phyloP scores from a whole-genome alignment of 495 filamentous ascomycete genomes.

The Lasiosphaeria miniovina region DNA sequence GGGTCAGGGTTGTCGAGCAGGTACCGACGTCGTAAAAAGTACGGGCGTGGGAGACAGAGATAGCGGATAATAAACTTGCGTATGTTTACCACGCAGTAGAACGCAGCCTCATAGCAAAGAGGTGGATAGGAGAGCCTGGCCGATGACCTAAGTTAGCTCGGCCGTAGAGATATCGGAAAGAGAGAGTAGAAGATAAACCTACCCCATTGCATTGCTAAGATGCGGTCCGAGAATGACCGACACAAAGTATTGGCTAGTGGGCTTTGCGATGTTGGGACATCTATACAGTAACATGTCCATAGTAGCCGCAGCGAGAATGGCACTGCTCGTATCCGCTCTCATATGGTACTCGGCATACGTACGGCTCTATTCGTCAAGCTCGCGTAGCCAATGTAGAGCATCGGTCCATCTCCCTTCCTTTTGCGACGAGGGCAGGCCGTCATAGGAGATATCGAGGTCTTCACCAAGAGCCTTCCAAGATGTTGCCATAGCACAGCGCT shows the following conservation, averaged over 20 bases:
- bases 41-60: slow-evolving; percentile 1
- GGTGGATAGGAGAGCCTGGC: neutral
- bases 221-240: neutral
- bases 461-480: slow-evolving; percentile 2
- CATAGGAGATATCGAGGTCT: neutral
- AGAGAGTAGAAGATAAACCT: neutral
- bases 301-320: neutral
- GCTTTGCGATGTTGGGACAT: neutral
- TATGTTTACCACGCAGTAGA: neutral
- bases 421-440: neutral
- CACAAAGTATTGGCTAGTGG: neutral
- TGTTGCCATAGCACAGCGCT: neutral
- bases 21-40: neutral
- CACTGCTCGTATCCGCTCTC: neutral
- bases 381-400: neutral
- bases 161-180: too few species aligned
- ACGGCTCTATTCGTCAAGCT: neutral
- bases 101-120: neutral
- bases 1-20: neutral
- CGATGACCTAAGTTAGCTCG: too few species aligned
- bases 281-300: neutral
- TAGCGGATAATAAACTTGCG: slow-evolving; percentile 3
- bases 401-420: neutral
- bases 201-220: neutral
- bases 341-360: neutral